Conservation (phyloP, 164 flowering plant species). For the Paratinospora sagittata region DNA sequence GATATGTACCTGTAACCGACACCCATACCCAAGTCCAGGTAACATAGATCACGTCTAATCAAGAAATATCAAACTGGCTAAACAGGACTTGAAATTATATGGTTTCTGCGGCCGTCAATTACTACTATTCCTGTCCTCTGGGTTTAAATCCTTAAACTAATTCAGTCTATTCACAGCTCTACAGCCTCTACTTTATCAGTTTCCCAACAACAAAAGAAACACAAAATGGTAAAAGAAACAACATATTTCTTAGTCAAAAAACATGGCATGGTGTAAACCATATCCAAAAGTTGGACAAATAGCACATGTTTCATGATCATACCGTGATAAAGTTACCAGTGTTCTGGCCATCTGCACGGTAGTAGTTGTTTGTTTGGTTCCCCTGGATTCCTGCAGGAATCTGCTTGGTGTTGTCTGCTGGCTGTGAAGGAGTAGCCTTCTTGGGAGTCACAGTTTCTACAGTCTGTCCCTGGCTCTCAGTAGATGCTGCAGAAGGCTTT, state of each 20-base stretch:
- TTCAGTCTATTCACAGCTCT: not conserved
- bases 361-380: constrained; percentile 35
- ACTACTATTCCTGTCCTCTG: not conserved
- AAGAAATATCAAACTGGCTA: not conserved
- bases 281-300: not conserved
- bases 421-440: constrained; percentile 23
- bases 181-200: too few species aligned
- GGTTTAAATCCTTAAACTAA: not conserved
- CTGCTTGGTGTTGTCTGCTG: constrained; percentile 29
- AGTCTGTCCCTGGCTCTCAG: constrained; percentile 16
- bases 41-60: too few species aligned
- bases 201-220: not conserved
- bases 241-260: not conserved
- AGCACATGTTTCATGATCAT: constrained; percentile 9
- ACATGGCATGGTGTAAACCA: not conserved
- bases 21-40: too few species aligned
- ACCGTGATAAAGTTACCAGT: constrained; percentile 48
- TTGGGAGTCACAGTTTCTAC: constrained; percentile 19
- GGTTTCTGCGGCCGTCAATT: not conserved
- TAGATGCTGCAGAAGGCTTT: constrained; percentile 22
- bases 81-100: not conserved
- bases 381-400: constrained; percentile 40
- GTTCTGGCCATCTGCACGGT: constrained; percentile 46
- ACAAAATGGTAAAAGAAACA: not conserved
- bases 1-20: too few species aligned